Conservation (phyloP, 495 filamentous ascomycete species). For the Mycothermus thermophilus region DNA sequence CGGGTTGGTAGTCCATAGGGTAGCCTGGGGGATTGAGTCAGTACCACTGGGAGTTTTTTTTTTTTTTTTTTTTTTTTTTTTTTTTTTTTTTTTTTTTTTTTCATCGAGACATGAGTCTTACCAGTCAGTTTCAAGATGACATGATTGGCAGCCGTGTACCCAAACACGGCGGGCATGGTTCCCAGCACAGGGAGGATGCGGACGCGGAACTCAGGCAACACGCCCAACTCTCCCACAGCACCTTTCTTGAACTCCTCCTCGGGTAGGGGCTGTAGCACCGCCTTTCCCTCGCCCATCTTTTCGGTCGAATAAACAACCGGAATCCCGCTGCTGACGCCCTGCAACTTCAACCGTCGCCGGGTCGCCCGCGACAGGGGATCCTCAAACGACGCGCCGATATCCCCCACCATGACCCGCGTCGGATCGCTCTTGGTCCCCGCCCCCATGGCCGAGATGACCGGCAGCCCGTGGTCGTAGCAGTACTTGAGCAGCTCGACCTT, state of each 20-base stretch:
- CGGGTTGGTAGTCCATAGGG: constrained; percentile 66
- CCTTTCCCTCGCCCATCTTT: constrained; percentile 82
- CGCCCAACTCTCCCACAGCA: constrained; percentile 71
- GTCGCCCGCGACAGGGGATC: constrained; percentile 82
- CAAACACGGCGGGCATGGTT: constrained; percentile 95
- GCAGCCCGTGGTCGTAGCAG: constrained; percentile 60
- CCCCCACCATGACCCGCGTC: constrained; percentile 77
- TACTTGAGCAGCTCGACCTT: constrained; percentile 88
- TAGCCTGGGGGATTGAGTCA: constrained; percentile 53
- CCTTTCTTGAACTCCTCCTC: constrained; percentile 85
- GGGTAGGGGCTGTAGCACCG: constrained; percentile 68
- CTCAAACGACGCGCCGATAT: constrained; percentile 80
- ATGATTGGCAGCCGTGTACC: constrained; percentile 79
- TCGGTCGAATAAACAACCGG: constrained; percentile 89
- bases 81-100: no score
- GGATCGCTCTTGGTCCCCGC: constrained; percentile 96
- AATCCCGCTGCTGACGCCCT: constrained; percentile 73
- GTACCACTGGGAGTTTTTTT: no score
- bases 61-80: no score
- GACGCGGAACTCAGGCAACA: constrained; percentile 83
- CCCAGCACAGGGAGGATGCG: constrained; percentile 89
- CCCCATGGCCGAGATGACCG: constrained; percentile 89
- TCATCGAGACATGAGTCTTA: no score
- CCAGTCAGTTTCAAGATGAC: constrained; percentile 69
- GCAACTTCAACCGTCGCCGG: constrained; percentile 58